phyloP scores from a whole-genome alignment of 2,329 filamentous ascomycete genomes.

The Coniochaeta sp. region DNA sequence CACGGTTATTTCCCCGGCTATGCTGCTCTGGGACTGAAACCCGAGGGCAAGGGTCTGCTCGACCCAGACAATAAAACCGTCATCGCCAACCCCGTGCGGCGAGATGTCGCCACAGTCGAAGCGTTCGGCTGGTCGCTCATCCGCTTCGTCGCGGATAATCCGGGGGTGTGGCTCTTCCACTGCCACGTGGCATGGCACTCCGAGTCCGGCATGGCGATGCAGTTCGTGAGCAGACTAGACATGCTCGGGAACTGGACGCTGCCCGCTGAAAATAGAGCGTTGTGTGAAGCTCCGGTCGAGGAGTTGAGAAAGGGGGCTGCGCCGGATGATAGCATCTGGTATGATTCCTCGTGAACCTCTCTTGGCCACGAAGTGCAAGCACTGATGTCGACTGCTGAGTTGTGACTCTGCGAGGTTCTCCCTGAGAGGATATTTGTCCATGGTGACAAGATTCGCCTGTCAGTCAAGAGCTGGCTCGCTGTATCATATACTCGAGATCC shows the following conservation, averaged over 20 bases:
- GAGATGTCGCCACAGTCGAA: constrained; percentile 36
- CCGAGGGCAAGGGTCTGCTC: constrained; percentile 23
- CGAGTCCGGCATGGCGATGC: constrained; percentile 14
- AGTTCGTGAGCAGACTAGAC: constrained; percentile 36
- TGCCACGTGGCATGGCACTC: constrained; percentile 9
- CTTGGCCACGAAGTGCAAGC: too few relatives aligned
- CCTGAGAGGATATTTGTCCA: too few relatives aligned
- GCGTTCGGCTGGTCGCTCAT: constrained; percentile 42
- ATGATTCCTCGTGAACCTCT: neutral
- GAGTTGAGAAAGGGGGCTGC: constrained; percentile 39
- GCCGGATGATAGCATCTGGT: constrained; percentile 37
- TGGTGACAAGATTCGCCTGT: too few relatives aligned
- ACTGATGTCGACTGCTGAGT: too few relatives aligned
- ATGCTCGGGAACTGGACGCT: constrained; percentile 32
- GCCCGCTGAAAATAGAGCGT: constrained; percentile 31
- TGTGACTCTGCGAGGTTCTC: too few relatives aligned
- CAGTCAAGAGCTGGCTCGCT: too few relatives aligned
- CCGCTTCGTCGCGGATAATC: constrained; percentile 40
- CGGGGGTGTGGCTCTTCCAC: constrained; percentile 25
- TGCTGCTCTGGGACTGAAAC: constrained; percentile 22
- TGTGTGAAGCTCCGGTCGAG: constrained; percentile 33
- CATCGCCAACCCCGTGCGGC: constrained; percentile 33
- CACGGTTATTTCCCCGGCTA: constrained; percentile 52
- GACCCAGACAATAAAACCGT: constrained; percentile 23
- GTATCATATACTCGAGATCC: too few relatives aligned